Base-by-base conservation (phyloP, 2,329 filamentous ascomycete genomes). In the Aspergillus fumigatiaffinis region DNA sequence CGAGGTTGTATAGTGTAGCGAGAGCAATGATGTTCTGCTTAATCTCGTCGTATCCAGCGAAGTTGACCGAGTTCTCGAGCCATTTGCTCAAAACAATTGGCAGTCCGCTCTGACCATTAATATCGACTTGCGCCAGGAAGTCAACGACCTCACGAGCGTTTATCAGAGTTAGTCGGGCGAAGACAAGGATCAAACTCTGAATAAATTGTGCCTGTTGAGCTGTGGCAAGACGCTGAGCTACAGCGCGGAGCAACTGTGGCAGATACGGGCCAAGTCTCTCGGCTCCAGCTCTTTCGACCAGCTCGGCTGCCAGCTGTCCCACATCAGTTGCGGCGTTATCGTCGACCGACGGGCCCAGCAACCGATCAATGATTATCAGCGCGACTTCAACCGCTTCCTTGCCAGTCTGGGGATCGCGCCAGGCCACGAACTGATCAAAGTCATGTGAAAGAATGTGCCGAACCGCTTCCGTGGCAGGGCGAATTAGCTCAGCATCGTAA, bases 1-100 rank as follows among this genome's bases (percentile, higher is more conserved):
- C 89, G 20, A 99, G 82, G 54, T 88, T 87, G 73, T 94, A 97
- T 2, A 99, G 80, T 70, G 95, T 96, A 0, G 92, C 92, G 2
- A 99, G 83, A 5, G 94, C 94, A 66, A 96, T 93, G 58, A 97
- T 91, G 69, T 97, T 99, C 74, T 97, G 91, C 65, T 92, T 86
- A 66, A 97, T 97, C 74, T 97, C 93, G 67, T 97, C 92, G 67
- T 97, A 99, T 12, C 94, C 94, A n/a, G 92, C 92, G 76, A 99
- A 99, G 74, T 89, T 96, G 74, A 96, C 85, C 3, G 92, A 96
- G 75, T 97, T 96, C 77, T 97, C 94, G 1, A 99, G 81, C 94
- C 94, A 99, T 76, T 97, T 97, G 75, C 87, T 84, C 63, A 97
- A 79, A 3, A 99, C 94, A 25, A 97, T 87, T 62, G 92, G 86